Conservation (phyloP, 192 early-diverging fungal genomes). For the Mortierella hygrophila region DNA sequence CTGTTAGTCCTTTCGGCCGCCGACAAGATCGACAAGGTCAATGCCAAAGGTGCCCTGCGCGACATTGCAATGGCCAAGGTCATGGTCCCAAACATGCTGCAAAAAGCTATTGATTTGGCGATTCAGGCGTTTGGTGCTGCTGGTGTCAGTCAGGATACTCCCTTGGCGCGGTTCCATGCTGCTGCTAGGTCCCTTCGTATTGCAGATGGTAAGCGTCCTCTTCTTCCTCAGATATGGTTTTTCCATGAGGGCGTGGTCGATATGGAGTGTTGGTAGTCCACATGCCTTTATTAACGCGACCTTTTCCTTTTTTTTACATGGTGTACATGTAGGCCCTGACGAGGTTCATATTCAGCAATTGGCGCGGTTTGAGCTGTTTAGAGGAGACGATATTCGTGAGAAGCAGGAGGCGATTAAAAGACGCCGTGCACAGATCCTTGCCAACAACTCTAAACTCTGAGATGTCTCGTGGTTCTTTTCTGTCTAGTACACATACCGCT, state of each 20-base stretch:
- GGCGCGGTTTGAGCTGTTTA: slow-evolving; percentile 78
- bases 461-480: too few species aligned
- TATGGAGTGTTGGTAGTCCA: too few species aligned
- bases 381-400: slow-evolving; percentile 59
- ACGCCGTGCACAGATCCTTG: slow-evolving; percentile 28
- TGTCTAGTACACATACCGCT: not conserved
- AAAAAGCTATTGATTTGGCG: slow-evolving; percentile 87
- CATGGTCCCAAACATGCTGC: slow-evolving; percentile 83
- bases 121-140: slow-evolving; percentile 95
- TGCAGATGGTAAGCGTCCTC: slow-evolving; percentile 76
- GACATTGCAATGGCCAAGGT: slow-evolving; percentile 99
- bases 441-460: slow-evolving; percentile 41
- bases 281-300: not conserved
- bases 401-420: slow-evolving; percentile 29
- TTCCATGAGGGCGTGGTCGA: not conserved
- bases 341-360: slow-evolving; percentile 93
- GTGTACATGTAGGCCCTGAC: slow-evolving; percentile 68
- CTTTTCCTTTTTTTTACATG: not conserved
- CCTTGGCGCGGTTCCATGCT: slow-evolving; percentile 88
- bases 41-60: slow-evolving; percentile 90
- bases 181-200: slow-evolving; percentile 85
- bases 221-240: not conserved
- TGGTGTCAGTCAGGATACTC: slow-evolving; percentile 90
- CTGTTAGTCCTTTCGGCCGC: slow-evolving; percentile 96
- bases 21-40: slow-evolving; percentile 88